A percentile compares a stretch with the other conserved stretches of the same genome.
Conservation (phyloP, 768 basidiomycete species). For the Leccinum longicurvipes region DNA sequence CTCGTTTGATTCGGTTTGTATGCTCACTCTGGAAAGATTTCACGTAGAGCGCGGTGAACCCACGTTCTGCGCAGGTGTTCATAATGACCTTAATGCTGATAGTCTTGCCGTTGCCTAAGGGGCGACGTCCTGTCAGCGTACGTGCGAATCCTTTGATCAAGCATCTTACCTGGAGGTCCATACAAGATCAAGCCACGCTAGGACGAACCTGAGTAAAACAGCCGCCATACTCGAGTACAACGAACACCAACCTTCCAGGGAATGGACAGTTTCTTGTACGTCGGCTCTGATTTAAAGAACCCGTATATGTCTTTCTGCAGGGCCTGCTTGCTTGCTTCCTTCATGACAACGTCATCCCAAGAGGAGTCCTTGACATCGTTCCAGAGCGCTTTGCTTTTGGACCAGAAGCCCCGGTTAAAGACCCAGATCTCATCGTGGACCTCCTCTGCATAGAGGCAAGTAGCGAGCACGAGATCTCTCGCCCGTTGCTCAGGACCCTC, state of each 20-base stretch:
- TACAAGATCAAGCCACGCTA: slow-evolving; percentile 81
- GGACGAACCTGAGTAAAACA: background rate
- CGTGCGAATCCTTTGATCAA: background rate
- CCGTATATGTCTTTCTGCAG: slow-evolving; percentile 74
- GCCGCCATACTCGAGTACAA: background rate
- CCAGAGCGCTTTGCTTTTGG: slow-evolving; percentile 62
- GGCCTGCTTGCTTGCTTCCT: slow-evolving; percentile 61
- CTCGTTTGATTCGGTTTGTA: background rate
- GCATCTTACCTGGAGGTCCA: slow-evolving; percentile 64
- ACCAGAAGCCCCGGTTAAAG: slow-evolving; percentile 69
- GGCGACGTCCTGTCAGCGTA: background rate
- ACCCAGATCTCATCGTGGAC: slow-evolving; percentile 75
- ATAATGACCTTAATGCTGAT: slow-evolving; percentile 82
- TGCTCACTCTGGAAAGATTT: slow-evolving; percentile 70
- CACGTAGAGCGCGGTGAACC: slow-evolving; percentile 73
- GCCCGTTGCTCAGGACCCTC: slow-evolving; percentile 53
- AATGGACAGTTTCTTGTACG: slow-evolving; percentile 72
- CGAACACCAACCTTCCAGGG: slow-evolving; percentile 68
- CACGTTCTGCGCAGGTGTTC: slow-evolving; percentile 62
- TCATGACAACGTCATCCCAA: slow-evolving; percentile 75
- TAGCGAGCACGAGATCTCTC: slow-evolving; percentile 49
- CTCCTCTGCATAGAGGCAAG: slow-evolving; percentile 49
- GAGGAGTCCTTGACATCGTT: slow-evolving; percentile 56
- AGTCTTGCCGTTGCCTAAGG: slow-evolving; percentile 75
- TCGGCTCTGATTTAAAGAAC: slow-evolving; percentile 71